A percentile compares a stretch with the other conserved stretches of the same genome.
Evolutionary conservation across 768 basidiomycete species (phyloP).

Genomic region (Trametes sanguinea): DNA sequence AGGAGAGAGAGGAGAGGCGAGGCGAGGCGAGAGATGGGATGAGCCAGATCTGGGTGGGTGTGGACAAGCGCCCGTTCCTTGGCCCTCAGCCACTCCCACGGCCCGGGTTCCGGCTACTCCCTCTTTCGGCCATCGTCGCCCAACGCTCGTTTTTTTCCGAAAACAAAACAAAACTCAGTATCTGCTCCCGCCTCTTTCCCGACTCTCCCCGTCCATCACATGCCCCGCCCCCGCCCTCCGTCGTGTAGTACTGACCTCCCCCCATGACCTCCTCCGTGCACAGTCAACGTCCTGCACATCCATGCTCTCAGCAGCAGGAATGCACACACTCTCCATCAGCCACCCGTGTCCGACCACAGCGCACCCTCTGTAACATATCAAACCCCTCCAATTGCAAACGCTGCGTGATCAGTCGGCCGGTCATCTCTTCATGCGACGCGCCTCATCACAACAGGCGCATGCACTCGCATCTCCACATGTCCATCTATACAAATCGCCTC

Average conservation of each 20-base stretch:
- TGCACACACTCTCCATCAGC: too few species aligned
- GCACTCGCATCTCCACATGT: too few species aligned
- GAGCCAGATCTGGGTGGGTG: not conserved
- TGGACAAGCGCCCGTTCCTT: not conserved
- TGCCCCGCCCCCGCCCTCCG: not conserved
- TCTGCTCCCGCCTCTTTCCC: slow-evolving; percentile 1
- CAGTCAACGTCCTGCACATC: slow-evolving; percentile 9
- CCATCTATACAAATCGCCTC: too few species aligned
- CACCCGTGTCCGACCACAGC: too few species aligned
- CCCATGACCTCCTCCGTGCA: too few species aligned
- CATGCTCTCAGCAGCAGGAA: not conserved
- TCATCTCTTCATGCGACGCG: too few species aligned
- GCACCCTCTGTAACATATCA: not conserved
- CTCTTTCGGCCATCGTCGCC: slow-evolving; percentile 14
- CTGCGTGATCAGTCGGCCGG: slow-evolving; percentile 1
- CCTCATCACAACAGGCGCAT: too few species aligned
- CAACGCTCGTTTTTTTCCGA: slow-evolving; percentile 10
- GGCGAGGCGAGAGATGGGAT: not conserved
- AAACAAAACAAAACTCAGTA: not conserved
- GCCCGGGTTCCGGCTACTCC: slow-evolving; percentile 1
- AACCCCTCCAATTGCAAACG: slow-evolving; percentile 4
- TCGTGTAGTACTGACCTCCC: too few species aligned
- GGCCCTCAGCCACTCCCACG: not conserved
- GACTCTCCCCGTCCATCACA: slow-evolving; percentile 12
- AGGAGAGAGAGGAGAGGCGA: not conserved